phyloP scores from a whole-genome alignment of 2,329 filamentous ascomycete genomes.

The Fusarium sp. region DNA sequence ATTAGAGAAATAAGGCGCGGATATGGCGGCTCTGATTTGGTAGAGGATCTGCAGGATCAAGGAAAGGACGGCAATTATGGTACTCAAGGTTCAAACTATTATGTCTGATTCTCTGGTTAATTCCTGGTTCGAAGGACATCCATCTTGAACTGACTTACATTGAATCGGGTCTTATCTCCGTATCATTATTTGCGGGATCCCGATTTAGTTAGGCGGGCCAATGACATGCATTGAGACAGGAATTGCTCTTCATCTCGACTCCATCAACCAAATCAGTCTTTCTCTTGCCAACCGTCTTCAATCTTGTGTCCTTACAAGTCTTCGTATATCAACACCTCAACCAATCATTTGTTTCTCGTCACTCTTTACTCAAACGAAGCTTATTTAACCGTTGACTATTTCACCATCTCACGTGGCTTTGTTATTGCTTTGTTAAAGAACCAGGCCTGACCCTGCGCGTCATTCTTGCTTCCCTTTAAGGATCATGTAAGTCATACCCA shows the following conservation, averaged over 20 bases:
- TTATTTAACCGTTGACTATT: background rate
- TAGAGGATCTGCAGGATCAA: background rate
- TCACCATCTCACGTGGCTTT: background rate
- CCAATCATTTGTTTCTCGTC: background rate
- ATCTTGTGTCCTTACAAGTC: background rate
- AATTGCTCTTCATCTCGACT: constrained; percentile 7
- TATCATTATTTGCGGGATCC: background rate
- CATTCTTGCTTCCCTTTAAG: background rate
- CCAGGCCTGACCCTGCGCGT: background rate
- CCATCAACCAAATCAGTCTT: background rate
- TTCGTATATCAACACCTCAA: background rate
- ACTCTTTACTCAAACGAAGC: background rate
- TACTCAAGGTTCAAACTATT: background rate
- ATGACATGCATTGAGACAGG: background rate
- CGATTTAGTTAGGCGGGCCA: background rate
- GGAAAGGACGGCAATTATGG: constrained; percentile 6
- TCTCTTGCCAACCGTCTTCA: background rate
- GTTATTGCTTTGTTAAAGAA: background rate
- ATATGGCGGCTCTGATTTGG: constrained; percentile 14
- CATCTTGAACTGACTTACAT: background rate
- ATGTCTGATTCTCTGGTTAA: background rate
- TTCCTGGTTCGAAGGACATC: background rate
- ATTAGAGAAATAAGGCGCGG: constrained; percentile 1
- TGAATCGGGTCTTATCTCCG: background rate
- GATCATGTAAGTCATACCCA: constrained; percentile 15